Base-by-base conservation (phyloP, 345 rosid genomes). In the Anastatica hierochuntica region DNA sequence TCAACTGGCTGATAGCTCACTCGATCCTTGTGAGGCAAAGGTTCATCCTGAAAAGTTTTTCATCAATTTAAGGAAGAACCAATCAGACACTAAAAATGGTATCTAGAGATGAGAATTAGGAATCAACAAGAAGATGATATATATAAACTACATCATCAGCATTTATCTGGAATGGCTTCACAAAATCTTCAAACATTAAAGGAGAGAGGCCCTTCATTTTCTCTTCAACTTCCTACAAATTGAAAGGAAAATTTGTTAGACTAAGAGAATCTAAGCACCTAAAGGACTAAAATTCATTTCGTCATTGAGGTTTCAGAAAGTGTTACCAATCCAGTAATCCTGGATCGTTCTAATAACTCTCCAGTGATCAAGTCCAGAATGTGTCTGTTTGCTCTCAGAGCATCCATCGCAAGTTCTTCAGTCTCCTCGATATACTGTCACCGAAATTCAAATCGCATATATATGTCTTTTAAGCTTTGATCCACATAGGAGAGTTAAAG, bases 281-380 rank as follows among this genome's bases (percentile, higher is more conserved):
- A 37, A 49, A 15, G n/a, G n/a, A n/a, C n/a, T n/a, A n/a, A n/a
- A n/a, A 15, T 18, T 21, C 16, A 62, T 7, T 33, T 21, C 4
- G 26, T 21, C 41, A 47, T 0, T 6, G 7, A 37, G 7, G 43
- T 12, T 39, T 56, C 5, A 54, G 14, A 31, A 39, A 47, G 8
- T 16, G 40, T 85, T n/a, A 90, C 98, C 98, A 82, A 66, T 77
- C 98, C 98, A 57, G 96, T 87, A 66, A 90, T 81, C 74, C 92
- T 87, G 4, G 92, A 87, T 41, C 74, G 70, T 56, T 82, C 87
- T 69, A 86, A 65, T 46, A 90, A 77, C 29, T 79, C 88, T 48
- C 70, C 66, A 1, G 85, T 76, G 66, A 90, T 75, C 42, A 79
- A 56, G 64, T 90, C 96, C 56, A 90, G 73, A 57, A 90, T 73